Conservation (phyloP, 2,329 filamentous ascomycete species). For the Diaporthe citriasiana region DNA sequence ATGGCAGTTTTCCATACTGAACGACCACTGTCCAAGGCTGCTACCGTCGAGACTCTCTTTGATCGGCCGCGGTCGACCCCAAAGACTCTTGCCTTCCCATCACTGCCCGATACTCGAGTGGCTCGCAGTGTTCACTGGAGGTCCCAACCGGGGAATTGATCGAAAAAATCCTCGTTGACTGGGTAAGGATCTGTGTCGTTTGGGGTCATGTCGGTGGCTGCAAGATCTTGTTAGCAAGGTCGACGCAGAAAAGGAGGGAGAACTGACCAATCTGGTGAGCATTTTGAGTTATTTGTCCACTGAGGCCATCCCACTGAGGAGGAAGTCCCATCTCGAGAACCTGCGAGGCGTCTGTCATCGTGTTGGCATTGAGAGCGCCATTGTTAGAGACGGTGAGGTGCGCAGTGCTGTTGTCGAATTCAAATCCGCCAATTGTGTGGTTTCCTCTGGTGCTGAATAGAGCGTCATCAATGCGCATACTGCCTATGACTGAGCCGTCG, state of each 20-base stretch:
- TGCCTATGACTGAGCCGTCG: not conserved
- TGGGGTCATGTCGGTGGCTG: not conserved
- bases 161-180: not conserved
- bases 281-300: conserved; percentile 21
- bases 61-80: not conserved
- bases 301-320: conserved; percentile 2
- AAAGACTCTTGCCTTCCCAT: not conserved
- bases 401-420: conserved; percentile 26
- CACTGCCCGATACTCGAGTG: not conserved
- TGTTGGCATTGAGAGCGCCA: not conserved
- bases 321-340: conserved; percentile 27
- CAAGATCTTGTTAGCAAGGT: not conserved
- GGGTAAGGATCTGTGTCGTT: not conserved
- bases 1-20: not conserved
- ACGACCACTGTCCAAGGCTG: conserved; percentile 4
- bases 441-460: not conserved
- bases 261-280: conserved; percentile 12
- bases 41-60: not conserved
- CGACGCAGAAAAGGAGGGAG: not conserved
- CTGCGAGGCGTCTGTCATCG: not conserved
- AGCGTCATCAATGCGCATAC: not conserved
- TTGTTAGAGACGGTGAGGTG: not conserved
- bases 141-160: not conserved
- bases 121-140: not conserved
- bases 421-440: conserved; percentile 4